Percentiles rank a stretch among this genome's conserved stretches.
phyloP scores from a whole-genome alignment of 164 flowering plant species.

The Vitis riparia region DNA sequence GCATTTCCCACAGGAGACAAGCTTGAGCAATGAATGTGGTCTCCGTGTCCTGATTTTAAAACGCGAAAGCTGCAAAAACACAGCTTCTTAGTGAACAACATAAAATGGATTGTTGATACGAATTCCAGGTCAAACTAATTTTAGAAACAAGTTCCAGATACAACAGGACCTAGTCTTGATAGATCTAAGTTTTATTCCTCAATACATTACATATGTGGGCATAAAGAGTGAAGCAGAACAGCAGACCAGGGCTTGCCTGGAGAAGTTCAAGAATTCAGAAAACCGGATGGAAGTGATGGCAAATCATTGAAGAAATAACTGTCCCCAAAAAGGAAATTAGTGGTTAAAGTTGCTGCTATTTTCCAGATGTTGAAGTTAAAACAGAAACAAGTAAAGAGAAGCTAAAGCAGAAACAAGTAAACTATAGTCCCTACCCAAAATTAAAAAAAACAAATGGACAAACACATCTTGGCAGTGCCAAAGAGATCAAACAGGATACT shows the following conservation, averaged over 20 bases:
- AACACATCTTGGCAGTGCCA: neutral
- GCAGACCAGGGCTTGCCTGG: neutral
- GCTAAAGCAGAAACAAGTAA: neutral
- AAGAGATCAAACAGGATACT: neutral
- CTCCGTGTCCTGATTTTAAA: constrained; percentile 44
- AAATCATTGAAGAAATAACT: too few species aligned
- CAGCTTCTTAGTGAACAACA: neutral
- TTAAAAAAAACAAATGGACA: neutral
- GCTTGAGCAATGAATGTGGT: constrained; percentile 50
- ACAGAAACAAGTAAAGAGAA: neutral
- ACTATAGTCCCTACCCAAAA: neutral
- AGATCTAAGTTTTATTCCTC: too few species aligned
- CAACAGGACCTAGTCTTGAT: too few species aligned
- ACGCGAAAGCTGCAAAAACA: constrained; percentile 50
- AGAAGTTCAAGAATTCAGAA: too few species aligned
- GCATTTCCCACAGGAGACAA: constrained; percentile 64
- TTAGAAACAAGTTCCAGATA: too few species aligned
- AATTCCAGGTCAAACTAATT: too few species aligned
- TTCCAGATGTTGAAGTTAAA: neutral
- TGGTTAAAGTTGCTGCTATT: neutral
- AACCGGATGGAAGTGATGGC: too few species aligned
- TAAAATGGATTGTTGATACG: too few species aligned
- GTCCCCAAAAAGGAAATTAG: too few species aligned
- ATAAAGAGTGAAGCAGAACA: neutral
- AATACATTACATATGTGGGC: neutral